Evolutionary conservation across 1,139 yeast genomes (phyloP).

Genomic region (Yamadazyma kanchanaburiensis): DNA sequence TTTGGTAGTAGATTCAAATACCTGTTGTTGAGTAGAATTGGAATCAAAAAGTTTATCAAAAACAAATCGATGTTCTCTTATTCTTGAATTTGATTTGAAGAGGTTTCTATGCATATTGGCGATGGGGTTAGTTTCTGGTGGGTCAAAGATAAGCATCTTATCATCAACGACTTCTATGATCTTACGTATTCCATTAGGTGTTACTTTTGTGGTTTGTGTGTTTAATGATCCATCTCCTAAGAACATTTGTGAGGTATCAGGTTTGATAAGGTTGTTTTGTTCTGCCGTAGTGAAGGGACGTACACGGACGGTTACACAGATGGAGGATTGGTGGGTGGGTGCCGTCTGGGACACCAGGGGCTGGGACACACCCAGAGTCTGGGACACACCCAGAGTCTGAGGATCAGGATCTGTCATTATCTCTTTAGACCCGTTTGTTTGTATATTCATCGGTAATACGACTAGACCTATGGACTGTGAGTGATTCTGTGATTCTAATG

Average conservation of each 20-base stretch:
- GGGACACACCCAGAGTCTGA: too few species aligned
- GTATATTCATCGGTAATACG: too few species aligned
- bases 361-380: too few species aligned
- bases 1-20: slow-evolving; percentile 62
- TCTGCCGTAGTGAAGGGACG: slow-evolving; percentile 77
- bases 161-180: slow-evolving; percentile 84
- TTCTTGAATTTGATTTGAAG: slow-evolving; percentile 43
- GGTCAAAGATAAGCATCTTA: slow-evolving; percentile 85
- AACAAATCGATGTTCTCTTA: slow-evolving; percentile 75
- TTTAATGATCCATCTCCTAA: slow-evolving; percentile 57
- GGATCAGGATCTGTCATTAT: too few species aligned
- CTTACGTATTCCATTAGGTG: slow-evolving; percentile 60
- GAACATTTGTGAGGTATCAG: slow-evolving; percentile 37
- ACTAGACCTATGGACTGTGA: too few species aligned
- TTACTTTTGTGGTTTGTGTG: slow-evolving; percentile 4
- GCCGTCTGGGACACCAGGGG: too few species aligned
- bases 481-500: too few species aligned
- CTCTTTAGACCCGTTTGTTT: too few species aligned
- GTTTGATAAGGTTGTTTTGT: slow-evolving; percentile 37
- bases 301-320: slow-evolving; percentile 72
- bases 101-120: slow-evolving; percentile 58
- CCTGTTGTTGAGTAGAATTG: slow-evolving; percentile 59
- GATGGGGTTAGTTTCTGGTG: slow-evolving; percentile 72
- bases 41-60: slow-evolving; percentile 79
- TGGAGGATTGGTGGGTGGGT: slow-evolving; percentile 11